These are phyloP conservation scores for Phellinidium pouzarii DNA, from an alignment of 1,284 basidiomycete species.

Conservation along the genomic window DNA sequence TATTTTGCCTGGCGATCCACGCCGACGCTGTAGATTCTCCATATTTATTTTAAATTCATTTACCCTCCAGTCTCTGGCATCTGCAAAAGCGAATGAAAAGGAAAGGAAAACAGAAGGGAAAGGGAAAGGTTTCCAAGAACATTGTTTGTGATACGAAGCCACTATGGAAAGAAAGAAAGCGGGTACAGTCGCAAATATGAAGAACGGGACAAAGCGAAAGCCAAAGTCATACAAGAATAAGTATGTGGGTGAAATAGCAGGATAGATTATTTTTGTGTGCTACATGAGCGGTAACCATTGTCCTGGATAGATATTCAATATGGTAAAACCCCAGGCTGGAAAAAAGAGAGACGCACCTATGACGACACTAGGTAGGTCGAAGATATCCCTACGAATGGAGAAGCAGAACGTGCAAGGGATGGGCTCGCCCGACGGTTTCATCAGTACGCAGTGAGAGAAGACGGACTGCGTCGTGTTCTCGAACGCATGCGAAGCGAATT, in stretches of 20 bases:
- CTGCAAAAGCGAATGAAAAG: background rate
- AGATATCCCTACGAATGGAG: constrained; percentile 85
- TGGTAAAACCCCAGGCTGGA: background rate
- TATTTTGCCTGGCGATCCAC: background rate
- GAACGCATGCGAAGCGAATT: constrained; percentile 90
- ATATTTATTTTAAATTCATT: background rate
- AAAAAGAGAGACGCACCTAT: constrained; percentile 50
- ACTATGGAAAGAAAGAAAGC: too few species aligned
- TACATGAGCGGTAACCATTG: constrained; percentile 76
- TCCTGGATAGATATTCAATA: constrained; percentile 34
- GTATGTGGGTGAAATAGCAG: too few species aligned
- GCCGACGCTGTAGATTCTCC: background rate
- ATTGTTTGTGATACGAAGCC: too few species aligned
- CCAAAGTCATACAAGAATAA: too few species aligned
- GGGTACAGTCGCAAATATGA: too few species aligned
- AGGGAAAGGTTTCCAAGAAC: background rate
- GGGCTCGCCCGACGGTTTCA: constrained; percentile 76
- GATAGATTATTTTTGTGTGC: constrained; percentile 11
- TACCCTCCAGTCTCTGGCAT: too few species aligned
- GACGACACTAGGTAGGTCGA: constrained; percentile 80
- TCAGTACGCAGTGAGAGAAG: constrained; percentile 82
- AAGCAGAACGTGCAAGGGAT: constrained; percentile 90
- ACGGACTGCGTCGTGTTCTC: constrained; percentile 95
- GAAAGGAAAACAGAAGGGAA: background rate
- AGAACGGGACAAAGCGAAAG: too few species aligned